Base-by-base conservation (phyloP, 306 rosid species). In the Urtica urens region DNA sequence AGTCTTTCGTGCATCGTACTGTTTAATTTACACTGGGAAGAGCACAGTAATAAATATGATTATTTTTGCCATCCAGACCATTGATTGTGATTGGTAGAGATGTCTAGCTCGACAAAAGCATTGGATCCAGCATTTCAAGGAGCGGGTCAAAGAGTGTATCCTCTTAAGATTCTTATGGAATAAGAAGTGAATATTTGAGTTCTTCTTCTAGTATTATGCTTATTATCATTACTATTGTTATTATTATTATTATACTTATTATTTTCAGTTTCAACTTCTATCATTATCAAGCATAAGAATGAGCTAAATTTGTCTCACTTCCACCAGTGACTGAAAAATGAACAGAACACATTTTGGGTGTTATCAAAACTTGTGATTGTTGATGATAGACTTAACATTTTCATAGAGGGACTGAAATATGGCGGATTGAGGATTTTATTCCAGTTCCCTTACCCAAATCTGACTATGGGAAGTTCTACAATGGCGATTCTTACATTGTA, bases 101-200 rank as follows among this genome's bases (percentile, higher is more conserved):
- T 92, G 99, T 76, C 99, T 58, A 79, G 85, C 71, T 62, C 99
- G 30, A 60, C 85, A 31, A 92, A 92, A 75, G 79, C 45, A 58
- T 73, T 82, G 81, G 99, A 92, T 69, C 96, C 93, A 47, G 99
- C 99, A 52, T 85, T 92, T 78, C 99, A 92, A 73, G 94, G 94
- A 57, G 93, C 72, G 38, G 99, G 99, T 58, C 99, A 92, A 68
- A 85, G 73, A 79, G 74, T 63, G 99, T 92, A 92, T 92, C 99
- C 99, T 74, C 37, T n/a, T 57, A 26, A 38, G 25, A 22, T 57
- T 62, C 18, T 31, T 10, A 1, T 35, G 40, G 40, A 10, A 63
- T 64, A 62, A 40, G 49, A 57, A 59, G 56, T 53, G 54, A 59
- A 57, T 26, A 1, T 23, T 26, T 41, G 63, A 56, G 57, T 10